A percentile compares a stretch with the other conserved stretches of the same genome.
phyloP scores from a whole-genome alignment of 768 basidiomycete species.

The Coprinopsis strossmayeri region DNA sequence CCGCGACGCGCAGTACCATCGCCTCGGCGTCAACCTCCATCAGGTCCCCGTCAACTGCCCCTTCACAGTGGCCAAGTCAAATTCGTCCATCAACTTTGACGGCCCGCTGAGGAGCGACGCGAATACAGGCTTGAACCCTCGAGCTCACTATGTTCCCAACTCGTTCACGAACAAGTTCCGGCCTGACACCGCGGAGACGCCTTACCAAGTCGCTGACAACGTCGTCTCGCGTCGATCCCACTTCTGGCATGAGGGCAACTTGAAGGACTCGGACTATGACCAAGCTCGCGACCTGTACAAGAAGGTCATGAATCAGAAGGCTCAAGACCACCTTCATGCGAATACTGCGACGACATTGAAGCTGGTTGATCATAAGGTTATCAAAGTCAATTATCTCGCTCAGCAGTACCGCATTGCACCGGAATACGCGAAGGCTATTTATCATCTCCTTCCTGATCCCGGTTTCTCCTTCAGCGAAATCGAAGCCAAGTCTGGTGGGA shows the following conservation, averaged over 20 bases:
- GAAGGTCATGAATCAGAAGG: conserved; percentile 9
- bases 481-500: background rate
- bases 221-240: conserved; percentile 11
- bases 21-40: conserved; percentile 12
- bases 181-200: conserved; percentile 3
- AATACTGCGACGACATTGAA: conserved; percentile 6
- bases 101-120: conserved; percentile 9
- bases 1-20: conserved; percentile 13
- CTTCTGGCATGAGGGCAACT: conserved; percentile 11
- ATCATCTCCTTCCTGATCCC: background rate
- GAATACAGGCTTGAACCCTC: conserved; percentile 10
- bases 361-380: background rate
- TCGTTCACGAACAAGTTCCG: conserved; percentile 12
- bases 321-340: conserved; percentile 4
- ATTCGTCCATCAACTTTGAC: conserved; percentile 10
- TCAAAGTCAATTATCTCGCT: background rate
- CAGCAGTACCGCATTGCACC: background rate
- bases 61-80: conserved; percentile 10
- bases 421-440: background rate
- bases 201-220: conserved; percentile 9
- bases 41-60: conserved; percentile 13
- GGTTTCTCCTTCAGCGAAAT: background rate
- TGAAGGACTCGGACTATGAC: conserved; percentile 7
- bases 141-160: conserved; percentile 12
- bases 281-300: conserved; percentile 11